Base-by-base conservation (phyloP, 352 stramenopile genomes). In the Phytophthora tubulina region DNA sequence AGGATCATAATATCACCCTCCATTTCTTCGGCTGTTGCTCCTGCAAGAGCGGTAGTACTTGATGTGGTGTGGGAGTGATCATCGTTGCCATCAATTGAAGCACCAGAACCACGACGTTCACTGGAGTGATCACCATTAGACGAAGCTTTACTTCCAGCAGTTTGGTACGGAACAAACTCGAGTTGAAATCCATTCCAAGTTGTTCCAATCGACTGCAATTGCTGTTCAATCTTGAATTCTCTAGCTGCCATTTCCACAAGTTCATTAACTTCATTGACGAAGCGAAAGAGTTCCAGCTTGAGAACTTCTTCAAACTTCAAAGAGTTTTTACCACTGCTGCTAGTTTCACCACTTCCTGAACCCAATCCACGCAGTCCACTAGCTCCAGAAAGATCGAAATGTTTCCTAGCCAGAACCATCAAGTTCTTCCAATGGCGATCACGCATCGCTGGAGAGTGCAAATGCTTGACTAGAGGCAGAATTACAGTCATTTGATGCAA, bases 191-290 rank as follows among this genome's bases (percentile, higher is more conserved):
- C 76, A 50, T 79, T 85, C 96, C 96, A 99, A 3, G 90, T 82
- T 3, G 67, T 85, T 75, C 98, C 93, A 55, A 99, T 98, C 14
- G 96, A 81, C 3, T 78, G 82, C n/a, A 99, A 78, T 53, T 99
- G 96, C 66, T 98, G 97, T 67, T 99, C 96, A 63, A 99, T 99
- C 78, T 99, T 99, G 60, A 98, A 97, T 58, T 99, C 96, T n/a
- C 98, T 97, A 14, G 85, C 93, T 53, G 96, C 96, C 62, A 98
- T 97, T 73, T 99, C 96, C 2, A 99, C 93, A 21, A 99, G 85
- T 51, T 98, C 96, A 65, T 97, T 95, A 39, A 99, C 95, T 68
- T 98, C 92, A 54, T 96, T 96, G 21, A 98, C 95, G 61, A 97
- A 95, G 6, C 84, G 83, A 67, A 98, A 90, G 35, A 99, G 80